A percentile compares a stretch with the other conserved stretches of the same genome.
Conservation (phyloP, 2,329 filamentous ascomycete genomes). For the Colletotrichum salicis region DNA sequence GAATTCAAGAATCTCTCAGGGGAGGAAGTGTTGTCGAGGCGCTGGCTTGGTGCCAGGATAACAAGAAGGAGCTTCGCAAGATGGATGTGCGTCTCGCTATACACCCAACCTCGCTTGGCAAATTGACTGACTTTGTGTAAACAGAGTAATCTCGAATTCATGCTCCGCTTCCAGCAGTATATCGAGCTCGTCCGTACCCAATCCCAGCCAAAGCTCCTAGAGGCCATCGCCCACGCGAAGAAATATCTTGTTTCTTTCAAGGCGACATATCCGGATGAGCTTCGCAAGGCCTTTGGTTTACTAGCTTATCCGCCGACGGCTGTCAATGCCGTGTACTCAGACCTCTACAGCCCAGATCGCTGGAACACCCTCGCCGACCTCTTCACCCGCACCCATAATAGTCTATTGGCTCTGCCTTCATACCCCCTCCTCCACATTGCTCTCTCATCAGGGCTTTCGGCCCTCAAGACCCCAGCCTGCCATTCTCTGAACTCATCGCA, state of each 20-base stretch:
- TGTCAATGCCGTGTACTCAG: slow-evolving; percentile 52
- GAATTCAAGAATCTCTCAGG: slow-evolving; percentile 78
- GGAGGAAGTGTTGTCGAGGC: slow-evolving; percentile 80
- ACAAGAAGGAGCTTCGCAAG: slow-evolving; percentile 91
- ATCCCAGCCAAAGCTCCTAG: slow-evolving; percentile 71
- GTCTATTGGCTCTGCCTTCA: slow-evolving; percentile 82
- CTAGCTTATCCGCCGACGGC: slow-evolving; percentile 77
- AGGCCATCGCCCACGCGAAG: slow-evolving; percentile 84
- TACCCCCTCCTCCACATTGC: slow-evolving; percentile 90
- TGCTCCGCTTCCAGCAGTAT: slow-evolving; percentile 92
- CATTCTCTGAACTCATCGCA: slow-evolving; percentile 73
- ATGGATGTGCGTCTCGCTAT: slow-evolving; percentile 69
- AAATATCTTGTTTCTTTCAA: slow-evolving; percentile 81
- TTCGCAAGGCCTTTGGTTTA: slow-evolving; percentile 80
- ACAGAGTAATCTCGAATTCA: slow-evolving; percentile 87
- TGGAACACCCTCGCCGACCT: slow-evolving; percentile 82
- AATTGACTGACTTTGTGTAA: slow-evolving; percentile 14
- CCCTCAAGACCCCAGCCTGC: slow-evolving; percentile 94
- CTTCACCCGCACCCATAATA: slow-evolving; percentile 89
- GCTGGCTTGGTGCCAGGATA: slow-evolving; percentile 90
- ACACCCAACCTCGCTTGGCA: neutral
- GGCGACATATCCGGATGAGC: slow-evolving; percentile 74
- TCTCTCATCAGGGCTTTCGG: slow-evolving; percentile 88
- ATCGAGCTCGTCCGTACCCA: slow-evolving; percentile 85
- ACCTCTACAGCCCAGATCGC: slow-evolving; percentile 77